These are phyloP conservation scores for Trichoderma cornu-damae DNA, from an alignment of 2,329 filamentous ascomycete genomes.

Conservation along the genomic window DNA sequence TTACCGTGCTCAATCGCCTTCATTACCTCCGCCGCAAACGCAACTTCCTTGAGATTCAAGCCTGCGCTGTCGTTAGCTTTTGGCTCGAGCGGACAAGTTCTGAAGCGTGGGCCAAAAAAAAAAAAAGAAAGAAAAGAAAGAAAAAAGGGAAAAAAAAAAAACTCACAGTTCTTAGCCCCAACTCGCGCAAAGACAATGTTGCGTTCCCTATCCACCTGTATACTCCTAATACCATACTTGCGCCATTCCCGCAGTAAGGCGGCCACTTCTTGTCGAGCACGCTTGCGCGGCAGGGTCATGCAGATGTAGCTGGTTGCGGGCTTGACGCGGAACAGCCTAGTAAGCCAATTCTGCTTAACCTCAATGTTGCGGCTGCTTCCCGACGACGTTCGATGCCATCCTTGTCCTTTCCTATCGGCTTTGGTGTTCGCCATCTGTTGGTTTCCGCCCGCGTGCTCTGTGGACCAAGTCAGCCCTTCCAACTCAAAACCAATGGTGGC, in stretches of 20 bases:
- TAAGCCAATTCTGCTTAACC: slow-evolving; percentile 78
- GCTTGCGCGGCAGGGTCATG: slow-evolving; percentile 62
- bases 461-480: not conserved
- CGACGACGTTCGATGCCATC: slow-evolving; percentile 34
- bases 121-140: too few relatives aligned
- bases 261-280: slow-evolving; percentile 71
- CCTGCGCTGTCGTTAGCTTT: slow-evolving; percentile 47
- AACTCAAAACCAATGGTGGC: not conserved
- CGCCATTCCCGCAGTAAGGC: slow-evolving; percentile 74
- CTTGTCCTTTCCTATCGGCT: slow-evolving; percentile 11
- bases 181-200: slow-evolving; percentile 78
- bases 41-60: slow-evolving; percentile 78
- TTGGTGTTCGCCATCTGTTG: not conserved
- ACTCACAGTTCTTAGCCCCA: slow-evolving; percentile 70
- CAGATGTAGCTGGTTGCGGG: slow-evolving; percentile 72
- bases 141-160: too few relatives aligned
- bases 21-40: slow-evolving; percentile 82
- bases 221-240: slow-evolving; percentile 71
- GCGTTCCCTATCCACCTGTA: slow-evolving; percentile 71
- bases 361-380: slow-evolving; percentile 52
- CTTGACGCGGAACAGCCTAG: slow-evolving; percentile 83
- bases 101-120: too few relatives aligned
- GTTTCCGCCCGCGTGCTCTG: not conserved
- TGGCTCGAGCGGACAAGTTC: too few relatives aligned
- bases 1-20: slow-evolving; percentile 81